Conservation (phyloP, 768 basidiomycete genomes). For the Lactarius trivialis region DNA sequence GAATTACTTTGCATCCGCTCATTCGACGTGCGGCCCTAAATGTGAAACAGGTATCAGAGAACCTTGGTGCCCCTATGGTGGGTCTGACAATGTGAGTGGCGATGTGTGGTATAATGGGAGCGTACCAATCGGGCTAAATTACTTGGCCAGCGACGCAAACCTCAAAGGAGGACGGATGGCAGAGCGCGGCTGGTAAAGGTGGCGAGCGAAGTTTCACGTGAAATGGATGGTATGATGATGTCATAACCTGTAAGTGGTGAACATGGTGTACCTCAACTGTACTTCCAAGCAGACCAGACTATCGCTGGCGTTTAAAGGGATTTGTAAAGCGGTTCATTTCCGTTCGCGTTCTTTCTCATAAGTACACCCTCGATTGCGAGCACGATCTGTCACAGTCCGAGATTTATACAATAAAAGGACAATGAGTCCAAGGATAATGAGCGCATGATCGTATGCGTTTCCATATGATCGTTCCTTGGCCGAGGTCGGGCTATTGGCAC, state of each 20-base stretch:
- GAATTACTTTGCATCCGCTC: not conserved
- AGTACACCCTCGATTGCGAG: constrained; percentile 53
- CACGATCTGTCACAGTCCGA: constrained; percentile 50
- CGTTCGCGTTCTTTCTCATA: constrained; percentile 28
- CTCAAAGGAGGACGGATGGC: constrained; percentile 68
- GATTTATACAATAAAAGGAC: constrained; percentile 37
- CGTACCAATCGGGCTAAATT: not conserved
- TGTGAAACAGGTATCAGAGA: constrained; percentile 56
- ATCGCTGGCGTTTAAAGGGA: constrained; percentile 17
- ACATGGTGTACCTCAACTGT: not conserved
- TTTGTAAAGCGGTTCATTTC: constrained; percentile 36
- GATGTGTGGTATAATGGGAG: not conserved
- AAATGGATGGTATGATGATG: not conserved
- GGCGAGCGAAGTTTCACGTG: constrained; percentile 8
- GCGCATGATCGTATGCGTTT: not conserved
- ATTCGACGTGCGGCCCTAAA: not conserved
- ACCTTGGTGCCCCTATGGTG: constrained; percentile 90
- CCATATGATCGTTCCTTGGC: not conserved
- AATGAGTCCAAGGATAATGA: constrained; percentile 39
- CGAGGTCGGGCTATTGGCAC: constrained; percentile 38
- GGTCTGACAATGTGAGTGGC: constrained; percentile 75
- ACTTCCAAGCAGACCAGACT: not conserved
- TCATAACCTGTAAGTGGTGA: not conserved
- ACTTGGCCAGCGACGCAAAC: constrained; percentile 44
- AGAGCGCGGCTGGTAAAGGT: constrained; percentile 53